Evolutionary conservation across 2,329 filamentous ascomycete genomes (phyloP).

Genomic region (Graphiopsis chlorocephala): DNA sequence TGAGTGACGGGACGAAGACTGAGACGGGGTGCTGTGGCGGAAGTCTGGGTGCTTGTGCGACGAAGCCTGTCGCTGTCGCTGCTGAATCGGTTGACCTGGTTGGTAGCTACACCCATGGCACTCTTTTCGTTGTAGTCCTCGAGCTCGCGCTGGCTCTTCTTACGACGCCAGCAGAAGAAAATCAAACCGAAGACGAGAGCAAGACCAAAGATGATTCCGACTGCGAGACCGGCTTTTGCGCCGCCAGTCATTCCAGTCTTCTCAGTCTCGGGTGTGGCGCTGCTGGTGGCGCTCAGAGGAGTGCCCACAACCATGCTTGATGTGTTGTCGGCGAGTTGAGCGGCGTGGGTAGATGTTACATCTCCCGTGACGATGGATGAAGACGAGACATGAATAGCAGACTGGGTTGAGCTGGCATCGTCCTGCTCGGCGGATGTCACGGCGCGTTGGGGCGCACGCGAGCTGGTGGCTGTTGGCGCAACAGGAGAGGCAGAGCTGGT

Average conservation of each 20-base stretch:
- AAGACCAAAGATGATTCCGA: constrained; percentile 73
- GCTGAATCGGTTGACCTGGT: constrained; percentile 22
- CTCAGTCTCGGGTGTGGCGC: neutral
- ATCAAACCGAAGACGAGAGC: constrained; percentile 64
- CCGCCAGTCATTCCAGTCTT: constrained; percentile 43
- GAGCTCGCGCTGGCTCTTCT: constrained; percentile 57
- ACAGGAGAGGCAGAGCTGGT: constrained; percentile 7
- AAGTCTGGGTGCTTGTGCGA: constrained; percentile 42
- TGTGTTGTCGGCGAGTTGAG: constrained; percentile 4
- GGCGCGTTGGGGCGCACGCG: constrained; percentile 14
- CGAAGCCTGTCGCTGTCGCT: constrained; percentile 33
- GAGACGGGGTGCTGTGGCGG: constrained; percentile 68
- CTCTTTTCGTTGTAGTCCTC: constrained; percentile 46
- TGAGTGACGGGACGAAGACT: constrained; percentile 82
- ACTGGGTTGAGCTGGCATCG: neutral
- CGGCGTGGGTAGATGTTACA: constrained; percentile 4
- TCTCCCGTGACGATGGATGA: constrained; percentile 22
- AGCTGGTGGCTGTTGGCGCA: constrained; percentile 9
- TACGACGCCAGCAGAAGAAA: constrained; percentile 70
- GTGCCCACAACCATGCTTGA: constrained; percentile 16
- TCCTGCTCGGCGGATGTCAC: constrained; percentile 1
- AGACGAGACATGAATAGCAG: constrained; percentile 6
- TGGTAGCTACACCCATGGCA: constrained; percentile 16
- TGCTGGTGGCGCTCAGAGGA: constrained; percentile 6
- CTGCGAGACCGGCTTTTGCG: constrained; percentile 75